Evolutionary conservation across 2,329 filamentous ascomycete genomes (phyloP), one percentile per base, ranked within the genome.

Genomic region (Tolypocladium pustulatum): DNA sequence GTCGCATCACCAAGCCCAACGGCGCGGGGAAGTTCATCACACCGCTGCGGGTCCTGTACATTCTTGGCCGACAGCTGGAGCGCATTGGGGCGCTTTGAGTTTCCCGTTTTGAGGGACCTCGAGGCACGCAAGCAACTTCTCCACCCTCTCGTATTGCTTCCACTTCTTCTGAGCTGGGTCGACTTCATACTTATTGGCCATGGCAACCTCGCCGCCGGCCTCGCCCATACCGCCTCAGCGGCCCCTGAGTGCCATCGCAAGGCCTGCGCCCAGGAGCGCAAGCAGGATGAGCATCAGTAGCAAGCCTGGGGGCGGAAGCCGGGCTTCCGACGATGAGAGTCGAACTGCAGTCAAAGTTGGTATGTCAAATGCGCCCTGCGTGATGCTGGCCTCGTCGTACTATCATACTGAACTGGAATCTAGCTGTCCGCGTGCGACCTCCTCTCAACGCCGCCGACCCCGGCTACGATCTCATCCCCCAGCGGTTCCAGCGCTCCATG

Each of bases 291-390:
- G 91, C 76, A 88, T 88, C 78, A 87, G 81, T 67, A 89, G 89
- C 76, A 93, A 89, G 73, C 86, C 84, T 57, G 86, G 84, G 68
- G 86, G 81, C 57, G 88, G 85, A 63, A 96, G 90, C 75, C 84
- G 90, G 69, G 87, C 88, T 30, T 96, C 91, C 0, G 92, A 97
- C 68, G 92, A 97, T 66, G 92, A 96, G 72, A 82, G 82, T 62
- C 92, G 89, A 72, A 96, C 92, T 8, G 90, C 92, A 32, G 92
- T 97, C 75, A 94, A 90, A 93, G 92, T 97, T 71, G 92, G 92
- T 97, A 83, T 67, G 91, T 54, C 25, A 34, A 53, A 15, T 12
- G 3, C 30, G 1, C 49, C 22, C 20, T 22, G 20, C 20, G 20
- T 6, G 10, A 32, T n/a, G 46, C 57, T 55, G 20, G 61, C 56